These are phyloP conservation scores for Kazachstania martiniae DNA, from an alignment of 805 yeast species.

Conservation along the genomic window DNA sequence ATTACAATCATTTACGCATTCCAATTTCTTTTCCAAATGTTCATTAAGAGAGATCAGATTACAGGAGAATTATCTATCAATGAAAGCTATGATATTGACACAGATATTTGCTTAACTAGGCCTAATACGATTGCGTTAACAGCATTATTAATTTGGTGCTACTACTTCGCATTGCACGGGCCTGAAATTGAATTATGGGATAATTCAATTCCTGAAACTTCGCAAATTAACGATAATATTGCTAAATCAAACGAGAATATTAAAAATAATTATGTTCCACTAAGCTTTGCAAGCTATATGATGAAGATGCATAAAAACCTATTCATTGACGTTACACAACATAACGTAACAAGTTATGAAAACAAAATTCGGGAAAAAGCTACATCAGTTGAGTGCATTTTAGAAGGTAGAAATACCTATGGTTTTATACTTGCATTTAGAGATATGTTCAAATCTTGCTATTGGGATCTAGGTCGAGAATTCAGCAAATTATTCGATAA, in stretches of 20 bases:
- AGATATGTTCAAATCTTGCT: conserved; percentile 30
- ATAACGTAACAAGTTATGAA: conserved; percentile 31
- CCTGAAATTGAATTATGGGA: conserved; percentile 31
- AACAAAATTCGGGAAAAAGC: conserved; percentile 34
- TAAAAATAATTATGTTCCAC: conserved; percentile 20
- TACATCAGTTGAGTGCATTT: conserved; percentile 29
- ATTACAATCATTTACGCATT: conserved; percentile 51
- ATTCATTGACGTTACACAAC: conserved; percentile 23
- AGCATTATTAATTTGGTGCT: conserved; percentile 38
- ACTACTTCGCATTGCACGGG: conserved; percentile 38
- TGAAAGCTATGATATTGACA: conserved; percentile 37
- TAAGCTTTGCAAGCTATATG: conserved; percentile 39
- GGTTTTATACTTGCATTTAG: conserved; percentile 44
- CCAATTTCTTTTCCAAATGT: conserved; percentile 50
- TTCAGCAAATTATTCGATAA: conserved; percentile 41
- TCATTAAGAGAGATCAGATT: conserved; percentile 26
- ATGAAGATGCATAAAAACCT: conserved; percentile 33
- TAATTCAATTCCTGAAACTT: conserved; percentile 5
- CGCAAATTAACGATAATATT: no score
- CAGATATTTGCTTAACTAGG: conserved; percentile 38
- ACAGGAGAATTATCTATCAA: conserved; percentile 14
- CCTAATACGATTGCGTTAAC: conserved; percentile 27
- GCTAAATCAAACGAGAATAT: conserved; percentile 1
- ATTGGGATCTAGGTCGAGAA: conserved; percentile 51
- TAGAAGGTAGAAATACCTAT: conserved; percentile 38